Evolutionary conservation across 1,284 basidiomycete genomes (phyloP), one percentile per base, ranked within the genome.

Genomic region (Irpex rosettiformis): DNA sequence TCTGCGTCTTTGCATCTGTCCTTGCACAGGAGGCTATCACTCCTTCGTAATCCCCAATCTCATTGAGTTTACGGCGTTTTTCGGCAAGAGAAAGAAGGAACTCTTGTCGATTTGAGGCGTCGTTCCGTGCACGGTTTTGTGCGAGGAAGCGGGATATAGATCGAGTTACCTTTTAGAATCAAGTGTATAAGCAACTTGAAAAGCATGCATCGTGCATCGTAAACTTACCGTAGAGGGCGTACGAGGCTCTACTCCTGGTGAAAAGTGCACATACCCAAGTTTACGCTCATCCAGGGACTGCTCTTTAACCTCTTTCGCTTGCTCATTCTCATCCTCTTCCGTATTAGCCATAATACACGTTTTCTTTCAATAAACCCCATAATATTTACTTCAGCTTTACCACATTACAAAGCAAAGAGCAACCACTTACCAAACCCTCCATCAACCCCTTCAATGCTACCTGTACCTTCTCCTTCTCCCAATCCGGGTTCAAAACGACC

Each of bases 61-160:
- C 67, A 52, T 64, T 62, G 5, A 78, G 65, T 29, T 75, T 75
- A 43, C 72, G 74, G 25, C 80, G 79, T 60, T 86, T 85, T 66
- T 85, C 79, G 1, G 79, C 74, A 10, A 82, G 70, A 10, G 81
- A 81, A 40, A 80, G 72, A 0, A 92, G 72, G 64, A 92, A 92
- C 66, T 92, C 89, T 18, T 79, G 72, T 25, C 85, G 83, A 66
- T 92, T 92, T 6, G 89, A 91, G 45, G 79, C 79, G 65, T 89
- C 83, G 63, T 89, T 90, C 30, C 84, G 81, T 0, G 83, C 81
- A 8, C 87, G 81, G 54, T 86, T 89, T 55, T 78, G 76, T 0
- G 87, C 85, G 1, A 92, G 79, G 55, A 91, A 86, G 47, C 73
- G 70, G 1, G 89, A 89, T 47, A 92, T 86, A 2, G 82, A 81